These are phyloP conservation scores for Vanrija pseudolonga DNA, from an alignment of 1,284 basidiomycete genomes.

Conservation along the genomic window DNA sequence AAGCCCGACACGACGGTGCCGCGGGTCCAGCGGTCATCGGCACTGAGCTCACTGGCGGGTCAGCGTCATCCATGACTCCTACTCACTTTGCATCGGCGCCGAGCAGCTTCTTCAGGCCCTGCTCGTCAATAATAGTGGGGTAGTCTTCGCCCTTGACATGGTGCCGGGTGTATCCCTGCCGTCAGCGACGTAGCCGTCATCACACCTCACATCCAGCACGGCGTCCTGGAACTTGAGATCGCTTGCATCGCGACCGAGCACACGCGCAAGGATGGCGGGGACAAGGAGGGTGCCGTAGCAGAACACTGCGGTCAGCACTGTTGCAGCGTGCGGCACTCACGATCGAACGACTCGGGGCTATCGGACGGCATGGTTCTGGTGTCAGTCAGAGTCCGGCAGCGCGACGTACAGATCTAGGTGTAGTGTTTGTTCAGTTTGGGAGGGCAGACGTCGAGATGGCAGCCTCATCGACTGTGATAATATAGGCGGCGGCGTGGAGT, in stretches of 20 bases:
- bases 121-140: no score
- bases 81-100: conserved; percentile 3
- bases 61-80: conserved; percentile 37
- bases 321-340: conserved; percentile 14
- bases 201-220: conserved; percentile 51
- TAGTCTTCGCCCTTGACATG: conserved; percentile 51
- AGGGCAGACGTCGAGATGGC: no score
- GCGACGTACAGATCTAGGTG: neutral
- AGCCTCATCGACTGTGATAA: no score
- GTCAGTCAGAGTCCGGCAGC: neutral
- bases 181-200: conserved; percentile 4
- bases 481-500: no score
- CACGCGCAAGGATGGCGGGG: conserved; percentile 62
- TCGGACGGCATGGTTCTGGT: no score
- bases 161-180: conserved; percentile 71
- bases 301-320: conserved; percentile 54
- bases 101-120: conserved; percentile 18
- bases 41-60: conserved; percentile 13
- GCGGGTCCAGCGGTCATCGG: conserved; percentile 58
- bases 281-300: conserved; percentile 83
- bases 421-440: no score
- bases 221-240: conserved; percentile 60
- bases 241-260: conserved; percentile 59
- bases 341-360: no score
- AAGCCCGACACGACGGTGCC: conserved; percentile 69